Evolutionary conservation across 768 basidiomycete genomes (phyloP), one percentile per base, ranked within the genome.

Genomic region (Phanerodontia chrysosporium): DNA sequence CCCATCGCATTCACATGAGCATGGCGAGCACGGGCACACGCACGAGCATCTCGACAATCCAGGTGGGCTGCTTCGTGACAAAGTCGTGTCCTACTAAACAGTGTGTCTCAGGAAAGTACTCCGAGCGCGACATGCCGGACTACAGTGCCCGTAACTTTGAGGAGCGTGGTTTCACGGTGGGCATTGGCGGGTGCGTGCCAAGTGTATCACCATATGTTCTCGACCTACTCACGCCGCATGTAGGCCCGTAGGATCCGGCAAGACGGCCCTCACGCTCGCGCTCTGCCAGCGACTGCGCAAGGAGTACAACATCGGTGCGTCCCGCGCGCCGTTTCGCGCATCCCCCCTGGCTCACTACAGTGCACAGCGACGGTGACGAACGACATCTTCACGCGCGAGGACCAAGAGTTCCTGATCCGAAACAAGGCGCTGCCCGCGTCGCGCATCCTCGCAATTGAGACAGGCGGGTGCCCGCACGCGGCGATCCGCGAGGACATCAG

Each of bases 401-500:
- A 98, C 69, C 95, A 97, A 71, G 96, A 98, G 67, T 99, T 99
- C 73, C 77, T 99, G 36, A 96, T 99, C 68, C 87, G 83, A 67
- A 92, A 98, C 74, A 83, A 88, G 58, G 96, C 96, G 0, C 83
- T 99, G 6, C 89, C 92, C 0, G 72, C 85, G 3, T 80, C 82
- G 25, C 91, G 93, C 30, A 98, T 99, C 65, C 83, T 92, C 21
- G 95, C 96, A 1, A 98, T 99, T 61, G 97, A 99, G 75, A 99
- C 96, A 0, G 95, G 94, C 18, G 96, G 97, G 1, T 99, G 96
- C 72, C 96, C 96, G 1, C 96, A 99, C 71, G 96, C 96, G 1
- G 96, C 96, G 6, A 99, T 99, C 65, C 85, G 96, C 59, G 96
- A 99, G 73, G 96, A 99, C 68, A 97, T 99, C 69, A 92, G 89